Evolutionary conservation across 371 early-diverging fungal genomes (phyloP).

Genomic region (Batkoa obscura): DNA sequence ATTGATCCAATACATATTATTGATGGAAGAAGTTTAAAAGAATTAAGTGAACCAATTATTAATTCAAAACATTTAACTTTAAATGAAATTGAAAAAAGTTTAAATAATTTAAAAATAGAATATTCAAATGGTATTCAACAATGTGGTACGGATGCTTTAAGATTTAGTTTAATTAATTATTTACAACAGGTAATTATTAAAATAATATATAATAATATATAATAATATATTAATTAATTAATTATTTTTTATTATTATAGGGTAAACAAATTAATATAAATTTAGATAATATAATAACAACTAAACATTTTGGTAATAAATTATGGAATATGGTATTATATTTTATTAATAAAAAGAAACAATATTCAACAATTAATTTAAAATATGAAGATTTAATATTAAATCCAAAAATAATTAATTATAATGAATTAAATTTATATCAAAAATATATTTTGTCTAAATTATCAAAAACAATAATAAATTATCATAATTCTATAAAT

Average conservation of each 20-base stretch:
- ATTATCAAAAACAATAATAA: no score
- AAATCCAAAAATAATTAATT: not conserved
- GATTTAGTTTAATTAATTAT: conserved; percentile 77
- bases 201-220: no score
- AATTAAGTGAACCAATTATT: conserved; percentile 22
- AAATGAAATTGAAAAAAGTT: conserved; percentile 20
- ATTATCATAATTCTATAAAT: no score
- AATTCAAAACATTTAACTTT: conserved; percentile 43
- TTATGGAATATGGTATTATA: conserved; percentile 91
- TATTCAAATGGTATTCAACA: conserved; percentile 89
- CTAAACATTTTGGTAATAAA: conserved; percentile 94
- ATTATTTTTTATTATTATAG: conserved; percentile 8
- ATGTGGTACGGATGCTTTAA: conserved; percentile 94
- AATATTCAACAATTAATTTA: conserved; percentile 15
- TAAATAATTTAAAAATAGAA: conserved; percentile 47
- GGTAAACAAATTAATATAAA: conserved; percentile 93
- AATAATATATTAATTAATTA: not conserved
- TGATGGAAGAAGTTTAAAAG: conserved; percentile 52
- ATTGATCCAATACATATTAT: conserved; percentile 96
- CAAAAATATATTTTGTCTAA: conserved; percentile 73
- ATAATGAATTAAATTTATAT: conserved; percentile 31
- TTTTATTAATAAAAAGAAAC: conserved; percentile 24
- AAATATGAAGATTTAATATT: not conserved
- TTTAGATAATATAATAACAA: conserved; percentile 78
- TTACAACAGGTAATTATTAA: conserved; percentile 60